Conservation (phyloP, 345 rosid species). For the Corchorus capsularis region DNA sequence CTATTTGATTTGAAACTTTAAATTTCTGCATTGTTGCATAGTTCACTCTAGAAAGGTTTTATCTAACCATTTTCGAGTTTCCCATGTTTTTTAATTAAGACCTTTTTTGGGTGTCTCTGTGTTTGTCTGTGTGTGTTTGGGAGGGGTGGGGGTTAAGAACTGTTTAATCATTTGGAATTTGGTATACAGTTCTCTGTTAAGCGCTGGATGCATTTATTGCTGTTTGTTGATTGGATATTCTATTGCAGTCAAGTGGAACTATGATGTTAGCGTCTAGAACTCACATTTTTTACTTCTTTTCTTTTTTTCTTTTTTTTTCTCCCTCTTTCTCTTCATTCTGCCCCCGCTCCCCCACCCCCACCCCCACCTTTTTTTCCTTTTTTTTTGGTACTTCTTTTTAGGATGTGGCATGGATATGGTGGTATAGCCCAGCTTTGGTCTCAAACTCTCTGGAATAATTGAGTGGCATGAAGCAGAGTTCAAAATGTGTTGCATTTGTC, state of each 20-base stretch:
- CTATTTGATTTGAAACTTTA: not conserved
- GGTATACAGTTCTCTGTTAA: not conserved
- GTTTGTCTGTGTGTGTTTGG: not conserved
- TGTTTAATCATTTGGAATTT: not conserved
- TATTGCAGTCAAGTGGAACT: not conserved
- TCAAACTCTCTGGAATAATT: not conserved
- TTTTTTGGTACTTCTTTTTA: not conserved
- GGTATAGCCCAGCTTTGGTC: conserved; percentile 14
- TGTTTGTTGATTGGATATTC: not conserved
- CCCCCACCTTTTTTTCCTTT: not conserved
- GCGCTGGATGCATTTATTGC: not conserved
- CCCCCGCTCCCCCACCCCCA: not conserved
- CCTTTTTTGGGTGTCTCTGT: no score
- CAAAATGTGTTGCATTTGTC: not conserved
- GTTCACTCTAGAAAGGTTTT: not conserved
- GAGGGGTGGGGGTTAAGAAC: not conserved
- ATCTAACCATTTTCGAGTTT: not conserved
- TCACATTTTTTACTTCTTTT: not conserved
- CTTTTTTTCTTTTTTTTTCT: not conserved
- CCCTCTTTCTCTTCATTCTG: not conserved
- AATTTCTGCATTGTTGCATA: not conserved
- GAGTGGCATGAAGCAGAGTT: conserved; percentile 5
- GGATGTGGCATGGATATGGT: conserved; percentile 19
- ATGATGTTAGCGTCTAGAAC: not conserved
- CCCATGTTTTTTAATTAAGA: not conserved